Conservation (phyloP, 371 early-diverging fungal genomes). For the Syncephalastrum monosporum region DNA sequence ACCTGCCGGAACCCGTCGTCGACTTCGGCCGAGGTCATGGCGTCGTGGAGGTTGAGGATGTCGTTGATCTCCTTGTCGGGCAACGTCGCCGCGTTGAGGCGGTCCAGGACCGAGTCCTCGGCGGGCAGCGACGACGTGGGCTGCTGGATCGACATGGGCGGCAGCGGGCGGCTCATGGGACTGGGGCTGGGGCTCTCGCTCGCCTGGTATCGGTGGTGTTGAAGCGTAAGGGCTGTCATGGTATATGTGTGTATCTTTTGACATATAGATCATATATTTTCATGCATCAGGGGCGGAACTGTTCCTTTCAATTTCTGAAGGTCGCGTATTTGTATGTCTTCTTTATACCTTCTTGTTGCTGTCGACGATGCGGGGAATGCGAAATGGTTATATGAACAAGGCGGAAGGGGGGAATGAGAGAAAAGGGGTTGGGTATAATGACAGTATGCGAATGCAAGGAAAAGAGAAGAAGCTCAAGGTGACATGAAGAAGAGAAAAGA, state of each 20-base stretch:
- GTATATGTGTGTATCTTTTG: neutral
- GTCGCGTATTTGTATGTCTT: neutral
- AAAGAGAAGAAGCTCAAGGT: neutral
- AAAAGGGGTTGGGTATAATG: neutral
- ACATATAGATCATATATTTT: neutral
- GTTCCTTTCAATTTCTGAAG: slow-evolving; percentile 4
- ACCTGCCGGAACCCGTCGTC: slow-evolving; percentile 33
- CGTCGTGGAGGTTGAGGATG: slow-evolving; percentile 31
- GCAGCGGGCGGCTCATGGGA: slow-evolving; percentile 1
- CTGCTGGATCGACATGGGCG: slow-evolving; percentile 12
- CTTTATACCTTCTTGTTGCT: neutral
- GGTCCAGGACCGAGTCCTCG: slow-evolving; percentile 14
- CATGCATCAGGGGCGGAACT: slow-evolving; percentile 1
- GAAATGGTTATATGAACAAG: slow-evolving; percentile 2
- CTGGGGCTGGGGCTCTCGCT: neutral
- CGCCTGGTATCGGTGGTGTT: too few relatives aligned
- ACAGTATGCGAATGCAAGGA: slow-evolving; percentile 3
- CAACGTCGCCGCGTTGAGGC: slow-evolving; percentile 16
- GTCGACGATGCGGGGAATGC: neutral
- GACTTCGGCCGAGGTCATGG: slow-evolving; percentile 37
- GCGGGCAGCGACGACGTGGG: slow-evolving; percentile 13
- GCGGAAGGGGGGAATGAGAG: slow-evolving; percentile 2
- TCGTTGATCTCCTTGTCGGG: slow-evolving; percentile 35
- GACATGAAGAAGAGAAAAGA: slow-evolving; percentile 3
- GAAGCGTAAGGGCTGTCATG: slow-evolving; percentile 9